These are phyloP conservation scores for Gynostemma pentaphyllum DNA, from an alignment of 306 rosid species.

Conservation along the genomic window DNA sequence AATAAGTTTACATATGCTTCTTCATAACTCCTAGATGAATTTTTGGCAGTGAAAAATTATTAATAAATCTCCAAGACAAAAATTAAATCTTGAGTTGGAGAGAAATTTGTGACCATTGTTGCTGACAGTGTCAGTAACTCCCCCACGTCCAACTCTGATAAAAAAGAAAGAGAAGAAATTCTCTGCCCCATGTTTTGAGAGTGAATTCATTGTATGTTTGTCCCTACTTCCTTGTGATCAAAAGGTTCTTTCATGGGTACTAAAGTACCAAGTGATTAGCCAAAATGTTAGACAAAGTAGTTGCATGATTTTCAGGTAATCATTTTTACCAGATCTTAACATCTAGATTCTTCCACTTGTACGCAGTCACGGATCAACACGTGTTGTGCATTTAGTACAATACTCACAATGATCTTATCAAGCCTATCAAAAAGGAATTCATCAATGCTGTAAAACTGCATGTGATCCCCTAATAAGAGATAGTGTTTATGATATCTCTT, in stretches of 20 bases:
- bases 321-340: neutral
- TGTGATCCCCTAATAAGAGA: neutral
- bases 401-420: neutral
- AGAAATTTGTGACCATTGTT: neutral
- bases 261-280: neutral
- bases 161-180: neutral
- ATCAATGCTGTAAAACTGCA: neutral
- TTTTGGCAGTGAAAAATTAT: neutral
- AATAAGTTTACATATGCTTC: neutral
- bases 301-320: neutral
- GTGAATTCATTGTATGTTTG: constrained; percentile 1
- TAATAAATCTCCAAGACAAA: neutral
- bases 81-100: neutral
- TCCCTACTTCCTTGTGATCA: neutral
- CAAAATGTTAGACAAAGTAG: neutral
- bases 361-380: neutral
- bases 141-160: neutral
- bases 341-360: neutral
- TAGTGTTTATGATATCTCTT: neutral
- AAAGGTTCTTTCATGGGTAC: neutral
- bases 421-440: neutral
- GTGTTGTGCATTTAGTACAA: neutral
- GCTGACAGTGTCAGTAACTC: neutral
- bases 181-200: neutral
- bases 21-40: neutral